Evolutionary conservation across 2,329 filamentous ascomycete genomes (phyloP), one percentile per base, ranked within the genome.

Genomic region (Penicillium sp.): DNA sequence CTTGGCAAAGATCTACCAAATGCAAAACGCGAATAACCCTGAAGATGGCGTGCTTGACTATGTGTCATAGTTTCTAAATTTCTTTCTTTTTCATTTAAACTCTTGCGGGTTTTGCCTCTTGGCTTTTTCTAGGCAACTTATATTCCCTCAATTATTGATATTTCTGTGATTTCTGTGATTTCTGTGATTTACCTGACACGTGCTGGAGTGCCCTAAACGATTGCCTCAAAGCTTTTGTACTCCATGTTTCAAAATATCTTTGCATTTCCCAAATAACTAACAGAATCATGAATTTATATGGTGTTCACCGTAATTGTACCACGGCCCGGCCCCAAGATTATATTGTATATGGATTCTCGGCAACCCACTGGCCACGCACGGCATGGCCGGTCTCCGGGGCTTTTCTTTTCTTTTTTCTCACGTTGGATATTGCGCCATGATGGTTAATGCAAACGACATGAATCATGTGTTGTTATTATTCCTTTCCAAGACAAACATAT

Each of bases 21-120:
- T 1, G 2, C 31, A 2, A 19, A 36, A 39, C n/a, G 48, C n/a
- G 4, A 53, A 29, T 15, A 56, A 41, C 40, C 27, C 43, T 43
- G 11, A 36, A 5, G 10, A 57, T 57, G 49, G 49, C 54, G 54
- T 57, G 54, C 50, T 57, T 11, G 25, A 19, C n/a, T 23, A 52
- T 56, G 48, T 56, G 53, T 56, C 53, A 55, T 27, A 43, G 38
- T 23, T 40, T 38, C 15, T 8, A 3, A 31, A 10, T 40, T 38
- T 13, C 5, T 49, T 49, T 16, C 1, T 11, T 49, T 25, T 36
- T 16, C 29, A 39, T 49, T 39, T 27, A 19, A 29, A 38, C 9
- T 38, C 25, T 5, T 21, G 9, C 29, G 9, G 13, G n/a, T n/a
- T 40, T 44, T 19, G 11, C 7, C 13, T 19, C 46, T 55, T 55